phyloP scores from a whole-genome alignment of 2,329 filamentous ascomycete genomes.

The Fusarium oligoseptatum region DNA sequence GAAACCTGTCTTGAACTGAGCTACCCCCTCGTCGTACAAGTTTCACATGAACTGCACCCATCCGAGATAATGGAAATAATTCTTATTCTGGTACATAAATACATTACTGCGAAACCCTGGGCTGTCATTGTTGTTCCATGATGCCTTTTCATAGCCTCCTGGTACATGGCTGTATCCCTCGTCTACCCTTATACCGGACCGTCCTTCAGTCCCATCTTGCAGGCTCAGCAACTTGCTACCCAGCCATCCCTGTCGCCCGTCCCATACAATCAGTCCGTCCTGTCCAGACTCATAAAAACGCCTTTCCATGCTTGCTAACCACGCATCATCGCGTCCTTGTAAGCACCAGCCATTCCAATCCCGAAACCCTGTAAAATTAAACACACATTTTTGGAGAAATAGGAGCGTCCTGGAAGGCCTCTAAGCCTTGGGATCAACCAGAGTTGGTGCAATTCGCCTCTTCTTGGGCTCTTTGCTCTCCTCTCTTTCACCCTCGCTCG shows the following conservation, averaged over 20 bases:
- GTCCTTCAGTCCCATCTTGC: conserved; percentile 5
- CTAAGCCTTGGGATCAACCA: conserved; percentile 56
- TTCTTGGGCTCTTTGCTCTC: conserved; percentile 72
- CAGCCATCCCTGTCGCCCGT: conserved; percentile 4
- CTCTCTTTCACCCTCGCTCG: conserved; percentile 67
- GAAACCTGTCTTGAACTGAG: conserved; percentile 59
- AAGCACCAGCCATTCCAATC: conserved; percentile 20
- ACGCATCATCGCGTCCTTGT: conserved; percentile 27
- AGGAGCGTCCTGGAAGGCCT: neutral
- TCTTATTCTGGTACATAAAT: conserved; percentile 29
- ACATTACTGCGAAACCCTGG: conserved; percentile 26
- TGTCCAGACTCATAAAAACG: conserved; percentile 46
- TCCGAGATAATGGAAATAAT: neutral
- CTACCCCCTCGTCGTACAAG: conserved; percentile 29
- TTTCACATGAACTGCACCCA: neutral
- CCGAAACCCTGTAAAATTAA: conserved; percentile 19
- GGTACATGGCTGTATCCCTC: conserved; percentile 28
- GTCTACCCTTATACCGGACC: conserved; percentile 26
- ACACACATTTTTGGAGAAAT: conserved; percentile 26
- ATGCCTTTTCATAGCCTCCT: conserved; percentile 13
- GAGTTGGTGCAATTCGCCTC: conserved; percentile 77
- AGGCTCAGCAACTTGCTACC: conserved; percentile 13
- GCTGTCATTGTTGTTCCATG: conserved; percentile 13
- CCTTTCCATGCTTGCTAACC: conserved; percentile 48
- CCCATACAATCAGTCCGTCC: conserved; percentile 17